Evolutionary conservation across 257 asterid species (phyloP).

Genomic region (Solanum bukasovii): DNA sequence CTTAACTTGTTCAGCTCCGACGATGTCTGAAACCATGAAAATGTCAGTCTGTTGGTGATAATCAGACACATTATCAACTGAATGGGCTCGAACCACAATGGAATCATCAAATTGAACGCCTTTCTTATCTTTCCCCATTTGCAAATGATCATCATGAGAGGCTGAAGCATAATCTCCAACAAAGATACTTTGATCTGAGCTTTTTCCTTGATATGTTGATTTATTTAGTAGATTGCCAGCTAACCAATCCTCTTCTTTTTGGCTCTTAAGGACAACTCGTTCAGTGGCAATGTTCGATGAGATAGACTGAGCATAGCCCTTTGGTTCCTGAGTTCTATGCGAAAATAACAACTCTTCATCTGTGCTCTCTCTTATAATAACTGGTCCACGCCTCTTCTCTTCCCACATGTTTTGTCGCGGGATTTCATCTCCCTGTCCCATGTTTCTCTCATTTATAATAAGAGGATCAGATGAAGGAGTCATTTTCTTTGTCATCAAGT

Average conservation of each 20-base stretch:
- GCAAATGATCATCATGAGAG: conserved; percentile 8
- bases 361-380: conserved; percentile 18
- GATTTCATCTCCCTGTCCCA: conserved; percentile 9
- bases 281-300: conserved; percentile 25
- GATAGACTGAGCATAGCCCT: conserved; percentile 8
- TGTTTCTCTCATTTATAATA: conserved; percentile 18
- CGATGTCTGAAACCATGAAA: conserved; percentile 41
- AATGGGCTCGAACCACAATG: conserved; percentile 47
- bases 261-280: conserved; percentile 26
- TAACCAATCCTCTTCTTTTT: conserved; percentile 49
- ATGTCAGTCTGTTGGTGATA: conserved; percentile 34
- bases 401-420: conserved; percentile 14
- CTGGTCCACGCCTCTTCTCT: conserved; percentile 22
- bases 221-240: conserved; percentile 12
- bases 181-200: conserved; percentile 10
- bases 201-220: conserved; percentile 8
- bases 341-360: conserved; percentile 41
- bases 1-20: conserved; percentile 19
- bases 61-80: conserved; percentile 9
- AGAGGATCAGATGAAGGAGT: conserved; percentile 40
- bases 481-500: conserved; percentile 7
- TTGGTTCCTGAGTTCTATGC: conserved; percentile 20
- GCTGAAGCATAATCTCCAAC: conserved; percentile 25
- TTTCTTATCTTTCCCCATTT: conserved; percentile 18
- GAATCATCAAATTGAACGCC: conserved; percentile 53